Conservation (phyloP, 768 basidiomycete species). For the Phlebiopsis gigantea region DNA sequence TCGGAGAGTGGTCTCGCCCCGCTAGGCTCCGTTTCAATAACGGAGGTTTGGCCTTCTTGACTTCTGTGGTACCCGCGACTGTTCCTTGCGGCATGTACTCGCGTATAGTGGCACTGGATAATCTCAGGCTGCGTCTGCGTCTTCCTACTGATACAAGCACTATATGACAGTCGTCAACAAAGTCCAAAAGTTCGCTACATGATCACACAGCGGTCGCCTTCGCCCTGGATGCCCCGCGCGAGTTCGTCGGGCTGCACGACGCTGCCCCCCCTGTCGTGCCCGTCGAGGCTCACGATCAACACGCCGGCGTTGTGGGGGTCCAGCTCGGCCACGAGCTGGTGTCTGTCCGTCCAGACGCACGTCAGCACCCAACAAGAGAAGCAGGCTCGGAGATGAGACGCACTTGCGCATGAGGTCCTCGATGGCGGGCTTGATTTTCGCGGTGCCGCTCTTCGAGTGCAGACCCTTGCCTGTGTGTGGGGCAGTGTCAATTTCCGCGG, state of each 20-base stretch:
- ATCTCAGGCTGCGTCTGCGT: no score
- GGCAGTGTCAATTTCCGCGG: neutral
- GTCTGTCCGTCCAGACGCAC: slow-evolving; percentile 43
- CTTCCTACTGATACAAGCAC: no score
- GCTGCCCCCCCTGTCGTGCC: slow-evolving; percentile 30
- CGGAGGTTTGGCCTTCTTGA: no score
- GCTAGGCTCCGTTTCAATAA: no score
- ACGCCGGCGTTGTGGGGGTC: slow-evolving; percentile 85
- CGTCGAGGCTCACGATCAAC: slow-evolving; percentile 68
- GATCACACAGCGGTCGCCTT: slow-evolving; percentile 54
- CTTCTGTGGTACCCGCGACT: no score
- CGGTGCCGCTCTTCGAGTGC: slow-evolving; percentile 69
- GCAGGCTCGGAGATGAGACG: slow-evolving; percentile 15
- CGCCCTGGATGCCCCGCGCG: slow-evolving; percentile 45
- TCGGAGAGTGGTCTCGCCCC: no score
- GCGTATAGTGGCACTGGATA: no score
- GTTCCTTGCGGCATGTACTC: no score
- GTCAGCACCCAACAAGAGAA: neutral
- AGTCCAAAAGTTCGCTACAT: slow-evolving; percentile 43
- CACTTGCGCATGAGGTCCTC: slow-evolving; percentile 82
- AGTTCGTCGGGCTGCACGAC: slow-evolving; percentile 55
- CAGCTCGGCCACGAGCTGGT: slow-evolving; percentile 63
- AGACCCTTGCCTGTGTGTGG: slow-evolving; percentile 67
- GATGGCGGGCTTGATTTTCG: slow-evolving; percentile 91
- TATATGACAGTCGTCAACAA: neutral